Evolutionary conservation across 805 yeast genomes (phyloP).

Genomic region (Metschnikowia colocasiae): DNA sequence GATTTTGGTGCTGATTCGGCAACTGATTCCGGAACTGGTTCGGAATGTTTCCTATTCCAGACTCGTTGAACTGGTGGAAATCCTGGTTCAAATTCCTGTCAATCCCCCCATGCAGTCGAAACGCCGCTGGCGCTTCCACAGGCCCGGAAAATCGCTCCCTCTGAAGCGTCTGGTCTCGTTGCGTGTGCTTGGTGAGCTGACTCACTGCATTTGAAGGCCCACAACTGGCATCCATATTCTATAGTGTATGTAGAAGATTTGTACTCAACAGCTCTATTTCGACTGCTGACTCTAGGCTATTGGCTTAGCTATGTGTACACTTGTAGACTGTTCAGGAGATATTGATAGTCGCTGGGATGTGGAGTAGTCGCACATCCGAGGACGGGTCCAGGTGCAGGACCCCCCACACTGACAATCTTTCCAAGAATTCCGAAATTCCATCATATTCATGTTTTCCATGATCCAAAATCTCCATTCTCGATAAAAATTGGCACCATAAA

Average conservation of each 20-base stretch:
- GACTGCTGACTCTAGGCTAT: too few relatives aligned
- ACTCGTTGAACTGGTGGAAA: constrained; percentile 31
- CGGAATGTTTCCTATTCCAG: constrained; percentile 11
- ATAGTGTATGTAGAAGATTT: background rate
- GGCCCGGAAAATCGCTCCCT: constrained; percentile 23
- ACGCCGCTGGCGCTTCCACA: constrained; percentile 10
- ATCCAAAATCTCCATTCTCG: too few relatives aligned
- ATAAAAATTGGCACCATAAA: too few relatives aligned
- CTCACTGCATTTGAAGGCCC: constrained; percentile 45
- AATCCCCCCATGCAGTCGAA: constrained; percentile 20
- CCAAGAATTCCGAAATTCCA: too few relatives aligned
- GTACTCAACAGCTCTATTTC: too few relatives aligned
- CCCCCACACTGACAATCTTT: too few relatives aligned
- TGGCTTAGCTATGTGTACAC: too few relatives aligned
- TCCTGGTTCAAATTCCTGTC: constrained; percentile 39
- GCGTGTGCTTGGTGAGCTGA: constrained; percentile 39
- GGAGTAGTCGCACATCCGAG: background rate
- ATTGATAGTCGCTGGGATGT: too few relatives aligned
- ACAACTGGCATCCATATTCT: constrained; percentile 38
- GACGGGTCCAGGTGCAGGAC: constrained; percentile 1
- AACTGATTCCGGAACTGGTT: background rate
- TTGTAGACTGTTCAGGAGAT: too few relatives aligned
- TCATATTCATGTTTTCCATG: too few relatives aligned
- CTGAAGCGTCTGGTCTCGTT: constrained; percentile 39
- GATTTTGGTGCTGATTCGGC: constrained; percentile 18